Evolutionary conservation across 2,329 filamentous ascomycete genomes (phyloP).

Genomic region (Macrophomina tecta): DNA sequence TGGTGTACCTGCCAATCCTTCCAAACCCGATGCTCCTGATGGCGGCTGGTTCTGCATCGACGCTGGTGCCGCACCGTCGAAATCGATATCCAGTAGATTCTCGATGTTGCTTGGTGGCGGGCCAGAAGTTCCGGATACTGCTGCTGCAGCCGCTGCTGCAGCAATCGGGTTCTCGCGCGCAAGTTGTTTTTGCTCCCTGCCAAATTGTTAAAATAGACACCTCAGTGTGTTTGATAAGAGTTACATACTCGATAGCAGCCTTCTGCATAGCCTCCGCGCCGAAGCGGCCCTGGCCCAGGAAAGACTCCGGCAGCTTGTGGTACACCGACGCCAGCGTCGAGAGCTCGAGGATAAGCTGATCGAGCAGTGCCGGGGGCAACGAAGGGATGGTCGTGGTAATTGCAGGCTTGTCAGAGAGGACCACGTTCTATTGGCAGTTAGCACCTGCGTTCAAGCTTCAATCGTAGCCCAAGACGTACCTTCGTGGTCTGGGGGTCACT

Average conservation of each 20-base stretch:
- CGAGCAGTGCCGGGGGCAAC: conserved; percentile 80
- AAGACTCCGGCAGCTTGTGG: conserved; percentile 98
- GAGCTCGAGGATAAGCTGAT: conserved; percentile 87
- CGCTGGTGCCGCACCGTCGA: conserved; percentile 91
- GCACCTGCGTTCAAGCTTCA: neutral
- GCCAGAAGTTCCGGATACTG: conserved; percentile 62
- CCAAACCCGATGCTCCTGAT: conserved; percentile 56
- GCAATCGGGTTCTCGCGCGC: conserved; percentile 93
- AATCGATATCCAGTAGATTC: conserved; percentile 94
- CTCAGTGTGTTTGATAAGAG: neutral
- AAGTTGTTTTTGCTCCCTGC: conserved; percentile 81
- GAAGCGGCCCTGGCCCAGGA: conserved; percentile 92
- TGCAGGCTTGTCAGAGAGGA: conserved; percentile 91
- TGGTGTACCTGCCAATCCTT: conserved; percentile 67
- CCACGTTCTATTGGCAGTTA: conserved; percentile 66
- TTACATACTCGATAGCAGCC: conserved; percentile 79
- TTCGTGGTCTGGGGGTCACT: conserved; percentile 91
- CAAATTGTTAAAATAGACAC: conserved; percentile 41
- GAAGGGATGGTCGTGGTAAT: conserved; percentile 95
- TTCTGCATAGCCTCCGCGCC: conserved; percentile 94
- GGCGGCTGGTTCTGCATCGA: conserved; percentile 72
- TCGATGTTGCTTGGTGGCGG: conserved; percentile 79
- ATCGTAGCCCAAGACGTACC: conserved; percentile 53
- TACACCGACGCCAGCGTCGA: conserved; percentile 97
- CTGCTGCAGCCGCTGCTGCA: conserved; percentile 75